Evolutionary conservation across 352 stramenopile genomes (phyloP), one percentile per base, ranked within the genome.

Genomic region (Aphanomyces astaci): DNA sequence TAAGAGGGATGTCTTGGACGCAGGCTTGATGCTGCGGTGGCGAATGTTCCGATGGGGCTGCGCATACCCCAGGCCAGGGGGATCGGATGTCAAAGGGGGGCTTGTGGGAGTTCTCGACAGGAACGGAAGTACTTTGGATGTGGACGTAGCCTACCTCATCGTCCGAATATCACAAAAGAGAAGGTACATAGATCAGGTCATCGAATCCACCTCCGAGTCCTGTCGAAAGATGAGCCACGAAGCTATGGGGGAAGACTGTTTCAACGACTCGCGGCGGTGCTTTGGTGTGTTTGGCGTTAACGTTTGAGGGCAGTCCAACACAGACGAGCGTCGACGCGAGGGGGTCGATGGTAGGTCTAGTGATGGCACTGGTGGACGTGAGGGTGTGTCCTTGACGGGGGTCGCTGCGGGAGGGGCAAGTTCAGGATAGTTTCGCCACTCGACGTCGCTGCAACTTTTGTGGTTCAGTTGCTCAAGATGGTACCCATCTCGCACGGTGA

Each of bases 401-500:
- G n/a, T 2, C n/a, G 24, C 17, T 4, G 15, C 2, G 11, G 55
- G 28, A 24, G 39, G 40, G 19, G 59, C 7, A 4, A 68, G 48
- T 24, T 68, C 62, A 24, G 62, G 62, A 24, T 60, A 68, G 32
- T 24, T 45, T 15, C 17, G 22, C n/a, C 30, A n/a, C 13, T 68
- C 62, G 33, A 68, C 40, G 3, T 60, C 22, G 10, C 9, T 28
- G 9, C n/a, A 25, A 11, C 46, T 43, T 13, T 25, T 31, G 17
- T 3, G 3, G 28, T 68, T 68, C 17, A 68, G 1, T 25, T 45
- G n/a, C 7, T 24, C 39, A 5, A 68, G 32, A 46, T 68, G 62
- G 30, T 59, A 68, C 2, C 62, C 62, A 59, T 68, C 62, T 19
- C 62, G 62, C 24, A 68, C 43, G 17, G 40, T 68, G 27, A 68